These are phyloP conservation scores for Favolaschia claudopus DNA, from an alignment of 768 basidiomycete genomes.

Conservation along the genomic window DNA sequence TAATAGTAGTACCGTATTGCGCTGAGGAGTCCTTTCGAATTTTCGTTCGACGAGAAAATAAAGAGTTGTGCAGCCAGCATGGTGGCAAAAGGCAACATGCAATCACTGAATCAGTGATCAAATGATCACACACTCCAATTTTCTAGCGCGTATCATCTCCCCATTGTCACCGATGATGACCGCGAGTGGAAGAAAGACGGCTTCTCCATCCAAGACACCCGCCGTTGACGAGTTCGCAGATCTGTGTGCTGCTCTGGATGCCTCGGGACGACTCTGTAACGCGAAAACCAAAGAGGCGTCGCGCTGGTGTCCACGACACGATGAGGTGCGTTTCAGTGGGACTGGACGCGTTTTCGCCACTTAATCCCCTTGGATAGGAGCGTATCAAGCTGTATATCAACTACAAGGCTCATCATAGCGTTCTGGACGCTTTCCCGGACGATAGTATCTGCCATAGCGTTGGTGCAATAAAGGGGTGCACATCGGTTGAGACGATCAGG, in stretches of 20 bases:
- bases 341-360: slow-evolving; percentile 11
- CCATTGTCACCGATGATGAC: too few relatives aligned
- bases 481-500: slow-evolving; percentile 38
- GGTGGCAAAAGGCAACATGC: too few relatives aligned
- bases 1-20: too few relatives aligned
- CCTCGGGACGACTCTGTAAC: slow-evolving; percentile 10
- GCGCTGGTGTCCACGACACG: slow-evolving; percentile 39
- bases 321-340: slow-evolving; percentile 31
- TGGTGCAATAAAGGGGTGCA: slow-evolving; percentile 35
- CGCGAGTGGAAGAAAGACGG: too few relatives aligned
- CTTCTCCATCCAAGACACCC: not conserved
- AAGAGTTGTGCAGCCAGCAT: too few relatives aligned
- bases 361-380: not conserved
- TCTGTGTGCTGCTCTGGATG: slow-evolving; percentile 17
- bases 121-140: too few relatives aligned
- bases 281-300: slow-evolving; percentile 15
- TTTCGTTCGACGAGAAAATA: too few relatives aligned
- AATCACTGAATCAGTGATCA: too few relatives aligned
- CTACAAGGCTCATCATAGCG: slow-evolving; percentile 42
- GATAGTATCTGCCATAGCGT: slow-evolving; percentile 32
- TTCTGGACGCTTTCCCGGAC: slow-evolving; percentile 39
- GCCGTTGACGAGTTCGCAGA: slow-evolving; percentile 1
- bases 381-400: slow-evolving; percentile 45
- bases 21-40: too few relatives aligned
- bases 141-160: too few relatives aligned